These are phyloP conservation scores for Cruciata laevipes DNA, from an alignment of 257 asterid species.

Conservation along the genomic window DNA sequence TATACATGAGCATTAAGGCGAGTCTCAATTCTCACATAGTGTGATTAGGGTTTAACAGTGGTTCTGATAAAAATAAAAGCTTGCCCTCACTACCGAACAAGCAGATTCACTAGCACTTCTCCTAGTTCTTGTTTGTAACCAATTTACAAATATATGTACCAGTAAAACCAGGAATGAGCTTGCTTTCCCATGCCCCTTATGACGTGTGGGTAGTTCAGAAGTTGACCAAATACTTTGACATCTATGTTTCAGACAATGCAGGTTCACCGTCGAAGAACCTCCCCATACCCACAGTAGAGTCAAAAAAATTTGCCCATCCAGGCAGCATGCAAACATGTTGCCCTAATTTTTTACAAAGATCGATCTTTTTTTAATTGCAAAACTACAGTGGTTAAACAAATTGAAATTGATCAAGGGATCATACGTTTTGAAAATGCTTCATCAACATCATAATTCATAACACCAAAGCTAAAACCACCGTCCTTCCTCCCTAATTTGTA, in stretches of 20 bases:
- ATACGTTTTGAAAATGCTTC: background rate
- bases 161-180: background rate
- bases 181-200: background rate
- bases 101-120: background rate
- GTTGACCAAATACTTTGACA: background rate
- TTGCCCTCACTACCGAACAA: background rate
- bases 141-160: background rate
- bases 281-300: background rate
- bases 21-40: background rate
- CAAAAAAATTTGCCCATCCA: background rate
- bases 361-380: background rate
- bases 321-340: background rate
- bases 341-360: background rate
- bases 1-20: background rate
- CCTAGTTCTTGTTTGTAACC: background rate
- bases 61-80: background rate
- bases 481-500: background rate
- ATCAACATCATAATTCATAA: background rate
- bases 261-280: background rate
- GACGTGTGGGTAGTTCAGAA: background rate
- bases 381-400: background rate
- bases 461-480: background rate
- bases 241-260: background rate
- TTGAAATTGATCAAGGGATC: background rate
- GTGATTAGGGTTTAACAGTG: background rate